Evolutionary conservation across 805 yeast species (phyloP), one percentile per base, ranked within the genome.

Genomic region (Starmerella tilneyi): DNA sequence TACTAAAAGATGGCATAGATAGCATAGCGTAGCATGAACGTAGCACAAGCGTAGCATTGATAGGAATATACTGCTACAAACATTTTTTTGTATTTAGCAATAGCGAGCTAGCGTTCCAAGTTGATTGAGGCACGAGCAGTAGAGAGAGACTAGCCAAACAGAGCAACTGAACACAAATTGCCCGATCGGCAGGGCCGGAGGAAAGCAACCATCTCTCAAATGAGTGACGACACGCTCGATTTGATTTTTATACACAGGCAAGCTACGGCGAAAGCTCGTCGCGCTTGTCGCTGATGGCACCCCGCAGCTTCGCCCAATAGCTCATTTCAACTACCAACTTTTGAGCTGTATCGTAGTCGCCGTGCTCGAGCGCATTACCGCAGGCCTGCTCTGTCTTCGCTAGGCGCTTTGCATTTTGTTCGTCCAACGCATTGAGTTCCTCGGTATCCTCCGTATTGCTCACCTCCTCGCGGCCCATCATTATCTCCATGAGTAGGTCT

Each of bases 391-490:
- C 79, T 3, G 76, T 60, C 1, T 61, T 62, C 1, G 60, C 55
- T 22, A 85, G 74, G 29, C 88, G 69, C 16, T 51, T 59, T 27
- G 76, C 71, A 54, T 85, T 86, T 46, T 76, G 81, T 9, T 51
- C 56, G 24, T 71, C 68, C 32, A 85, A 57, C 0, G 55, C 61
- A 1, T 63, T 71, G 26, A 84, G 67, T 39, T 84, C 94, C 2
- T 69, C 64, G 41, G 75, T 81, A 43, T 63, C 64, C 1, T 67
- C 65, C 5, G 84, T 79, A 52, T 76, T 76, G 49, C 84, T 94
- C 46, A 88, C 65, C 33, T 75, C 73, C 62, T 89, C 98, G 59
- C 88, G 92, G 4, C 84, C 76, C 52, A 85, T 94, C 63, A 89
- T 67, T 19, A 89, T 81, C 35, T 76, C 75, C 79, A 84, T 74